A percentile compares a stretch with the other conserved stretches of the same genome.
Conservation (phyloP, 2,329 filamentous ascomycete genomes). For the Metarhizium brunneum region DNA sequence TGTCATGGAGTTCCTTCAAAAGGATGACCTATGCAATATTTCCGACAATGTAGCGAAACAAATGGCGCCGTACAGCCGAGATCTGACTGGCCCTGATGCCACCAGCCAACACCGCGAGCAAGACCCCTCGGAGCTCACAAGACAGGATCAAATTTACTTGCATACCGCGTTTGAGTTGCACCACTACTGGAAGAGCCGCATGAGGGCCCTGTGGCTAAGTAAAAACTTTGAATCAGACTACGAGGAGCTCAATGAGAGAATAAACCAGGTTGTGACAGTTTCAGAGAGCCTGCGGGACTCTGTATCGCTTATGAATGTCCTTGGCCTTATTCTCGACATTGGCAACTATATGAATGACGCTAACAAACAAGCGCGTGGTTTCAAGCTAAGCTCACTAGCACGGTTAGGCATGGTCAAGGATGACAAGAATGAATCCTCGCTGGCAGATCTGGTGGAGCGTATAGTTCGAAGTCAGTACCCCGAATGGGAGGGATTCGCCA, state of each 20-base stretch:
- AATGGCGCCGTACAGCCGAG: constrained; percentile 91
- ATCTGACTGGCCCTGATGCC: constrained; percentile 88
- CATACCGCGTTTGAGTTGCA: constrained; percentile 90
- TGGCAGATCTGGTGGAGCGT: constrained; percentile 91
- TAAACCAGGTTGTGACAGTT: constrained; percentile 76
- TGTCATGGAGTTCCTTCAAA: constrained; percentile 93
- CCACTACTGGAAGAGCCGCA: constrained; percentile 97
- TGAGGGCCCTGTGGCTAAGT: constrained; percentile 81
- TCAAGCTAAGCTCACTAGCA: constrained; percentile 92
- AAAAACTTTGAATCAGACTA: constrained; percentile 81
- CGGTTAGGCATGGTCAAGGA: constrained; percentile 97
- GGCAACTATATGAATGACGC: constrained; percentile 99
- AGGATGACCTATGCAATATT: constrained; percentile 86
- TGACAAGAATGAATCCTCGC: constrained; percentile 94
- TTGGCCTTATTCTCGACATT: constrained; percentile 92
- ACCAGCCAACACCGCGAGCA: constrained; percentile 69
- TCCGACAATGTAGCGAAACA: constrained; percentile 84
- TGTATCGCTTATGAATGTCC: constrained; percentile 88
- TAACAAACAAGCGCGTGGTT: constrained; percentile 95
- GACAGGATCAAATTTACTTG: constrained; percentile 92
- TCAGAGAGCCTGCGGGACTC: constrained; percentile 87
- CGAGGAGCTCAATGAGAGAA: constrained; percentile 78
- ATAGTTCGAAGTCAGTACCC: constrained; percentile 95
- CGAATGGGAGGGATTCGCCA: constrained; percentile 82
- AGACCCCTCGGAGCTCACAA: constrained; percentile 79